Evolutionary conservation across 2,329 filamentous ascomycete species (phyloP).

Genomic region (Cytospora chrysosperma): DNA sequence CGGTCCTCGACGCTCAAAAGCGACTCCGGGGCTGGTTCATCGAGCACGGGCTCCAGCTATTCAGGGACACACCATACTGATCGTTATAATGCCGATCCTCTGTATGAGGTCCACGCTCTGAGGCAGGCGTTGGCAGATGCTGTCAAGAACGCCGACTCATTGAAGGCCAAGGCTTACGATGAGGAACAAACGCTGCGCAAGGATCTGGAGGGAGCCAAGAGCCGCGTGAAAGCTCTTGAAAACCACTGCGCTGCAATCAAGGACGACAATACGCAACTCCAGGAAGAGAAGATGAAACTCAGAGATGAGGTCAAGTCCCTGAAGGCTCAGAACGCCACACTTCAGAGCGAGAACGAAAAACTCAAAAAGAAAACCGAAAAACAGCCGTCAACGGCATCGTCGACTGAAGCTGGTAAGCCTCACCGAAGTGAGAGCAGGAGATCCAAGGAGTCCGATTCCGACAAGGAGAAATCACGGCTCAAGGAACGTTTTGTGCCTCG

Average conservation of each 20-base stretch:
- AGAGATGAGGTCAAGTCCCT: conserved; percentile 29
- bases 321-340: conserved; percentile 23
- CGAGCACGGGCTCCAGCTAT: conserved; percentile 34
- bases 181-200: conserved; percentile 27
- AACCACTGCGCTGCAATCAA: conserved; percentile 21
- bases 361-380: conserved; percentile 31
- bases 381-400: conserved; percentile 26
- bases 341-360: conserved; percentile 22
- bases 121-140: conserved; percentile 30
- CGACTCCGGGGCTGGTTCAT: conserved; percentile 36
- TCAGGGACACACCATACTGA: conserved; percentile 29
- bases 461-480: conserved; percentile 31
- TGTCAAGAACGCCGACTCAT: conserved; percentile 28
- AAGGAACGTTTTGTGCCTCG: conserved; percentile 33
- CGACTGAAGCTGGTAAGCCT: conserved; percentile 28
- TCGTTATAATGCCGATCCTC: conserved; percentile 28
- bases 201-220: conserved; percentile 21
- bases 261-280: conserved; percentile 29
- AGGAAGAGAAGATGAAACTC: conserved; percentile 31
- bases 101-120: conserved; percentile 30
- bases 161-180: conserved; percentile 28
- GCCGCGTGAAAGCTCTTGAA: conserved; percentile 28
- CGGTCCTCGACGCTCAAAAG: conserved; percentile 32
- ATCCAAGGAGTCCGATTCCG: conserved; percentile 27
- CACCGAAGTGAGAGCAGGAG: conserved; percentile 31